Evolutionary conservation across 176 grass and related monocot species (phyloP).

Genomic region (Paspalum vaginatum): DNA sequence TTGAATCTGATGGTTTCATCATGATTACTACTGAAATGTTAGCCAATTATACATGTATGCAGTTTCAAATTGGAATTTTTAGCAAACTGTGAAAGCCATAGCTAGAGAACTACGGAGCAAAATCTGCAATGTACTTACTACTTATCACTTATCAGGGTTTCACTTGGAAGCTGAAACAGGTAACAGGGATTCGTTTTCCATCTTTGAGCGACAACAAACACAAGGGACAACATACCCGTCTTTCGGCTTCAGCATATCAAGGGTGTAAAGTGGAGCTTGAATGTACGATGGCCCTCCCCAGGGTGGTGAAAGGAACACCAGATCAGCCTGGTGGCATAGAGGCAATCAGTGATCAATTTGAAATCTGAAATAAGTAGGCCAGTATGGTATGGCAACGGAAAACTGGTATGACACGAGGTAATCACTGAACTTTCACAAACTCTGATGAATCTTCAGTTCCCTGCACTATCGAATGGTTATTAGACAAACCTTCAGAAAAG

Average conservation of each 20-base stretch:
- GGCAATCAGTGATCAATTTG: constrained; percentile 29
- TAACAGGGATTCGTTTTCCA: background rate
- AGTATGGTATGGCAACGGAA: background rate
- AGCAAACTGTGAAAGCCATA: background rate
- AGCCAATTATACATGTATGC: background rate
- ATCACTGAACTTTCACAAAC: background rate
- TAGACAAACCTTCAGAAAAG: constrained; percentile 48
- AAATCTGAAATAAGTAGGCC: background rate
- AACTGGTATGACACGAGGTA: background rate
- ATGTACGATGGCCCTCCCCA: constrained; percentile 80
- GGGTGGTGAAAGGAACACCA: constrained; percentile 79
- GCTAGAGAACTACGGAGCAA: background rate
- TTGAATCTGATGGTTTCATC: background rate
- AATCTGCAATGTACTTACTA: background rate
- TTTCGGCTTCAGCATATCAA: constrained; percentile 71
- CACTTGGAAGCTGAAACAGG: background rate
- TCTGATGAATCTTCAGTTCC: background rate
- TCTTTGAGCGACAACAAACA: background rate
- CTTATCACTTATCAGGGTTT: background rate
- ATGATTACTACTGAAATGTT: background rate
- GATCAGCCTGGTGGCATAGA: constrained; percentile 50
- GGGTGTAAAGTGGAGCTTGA: constrained; percentile 48
- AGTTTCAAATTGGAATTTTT: background rate
- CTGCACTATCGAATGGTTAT: background rate
- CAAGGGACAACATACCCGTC: constrained; percentile 48